Percentiles rank a stretch among this genome's conserved stretches.
Evolutionary conservation across 2,329 filamentous ascomycete species (phyloP).

Genomic region (Ophiostoma australiae): DNA sequence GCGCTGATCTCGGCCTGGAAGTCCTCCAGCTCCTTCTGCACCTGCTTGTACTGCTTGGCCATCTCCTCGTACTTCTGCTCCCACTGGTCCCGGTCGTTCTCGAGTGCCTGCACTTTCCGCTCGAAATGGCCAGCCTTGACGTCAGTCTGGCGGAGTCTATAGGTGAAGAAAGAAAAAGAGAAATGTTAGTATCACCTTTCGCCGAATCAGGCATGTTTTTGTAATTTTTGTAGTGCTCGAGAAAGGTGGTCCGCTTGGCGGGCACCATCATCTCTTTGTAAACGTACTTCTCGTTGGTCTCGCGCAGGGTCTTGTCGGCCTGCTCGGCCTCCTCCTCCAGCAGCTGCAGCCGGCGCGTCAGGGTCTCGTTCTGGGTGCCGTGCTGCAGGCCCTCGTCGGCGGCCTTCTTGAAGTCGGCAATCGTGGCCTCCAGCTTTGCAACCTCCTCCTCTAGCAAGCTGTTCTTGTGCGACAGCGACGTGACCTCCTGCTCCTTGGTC

Average conservation of each 20-base stretch:
- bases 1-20: slow-evolving; percentile 89
- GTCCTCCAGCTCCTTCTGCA: slow-evolving; percentile 87
- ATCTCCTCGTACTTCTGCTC: slow-evolving; percentile 98
- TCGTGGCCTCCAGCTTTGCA: slow-evolving; percentile 79
- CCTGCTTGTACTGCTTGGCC: slow-evolving; percentile 75
- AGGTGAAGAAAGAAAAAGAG: slow-evolving; percentile 23
- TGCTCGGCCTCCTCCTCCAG: slow-evolving; percentile 97
- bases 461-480: slow-evolving; percentile 93
- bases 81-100: slow-evolving; percentile 88
- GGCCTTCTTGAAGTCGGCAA: slow-evolving; percentile 83
- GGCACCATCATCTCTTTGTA: neutral
- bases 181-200: slow-evolving; percentile 23
- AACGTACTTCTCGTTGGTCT: slow-evolving; percentile 96
- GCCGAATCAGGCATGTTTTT: slow-evolving; percentile 21
- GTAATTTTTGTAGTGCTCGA: slow-evolving; percentile 18
- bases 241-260: slow-evolving; percentile 16
- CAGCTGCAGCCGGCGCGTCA: slow-evolving; percentile 88
- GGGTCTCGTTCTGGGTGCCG: slow-evolving; percentile 83
- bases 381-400: slow-evolving; percentile 77
- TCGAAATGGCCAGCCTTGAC: slow-evolving; percentile 99
- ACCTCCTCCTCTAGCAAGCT: slow-evolving; percentile 82
- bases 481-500: slow-evolving; percentile 96
- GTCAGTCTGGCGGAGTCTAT: slow-evolving; percentile 94
- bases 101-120: slow-evolving; percentile 96
- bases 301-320: slow-evolving; percentile 90